phyloP scores from a whole-genome alignment of 2,329 filamentous ascomycete species.

The Aspergillus sojae region DNA sequence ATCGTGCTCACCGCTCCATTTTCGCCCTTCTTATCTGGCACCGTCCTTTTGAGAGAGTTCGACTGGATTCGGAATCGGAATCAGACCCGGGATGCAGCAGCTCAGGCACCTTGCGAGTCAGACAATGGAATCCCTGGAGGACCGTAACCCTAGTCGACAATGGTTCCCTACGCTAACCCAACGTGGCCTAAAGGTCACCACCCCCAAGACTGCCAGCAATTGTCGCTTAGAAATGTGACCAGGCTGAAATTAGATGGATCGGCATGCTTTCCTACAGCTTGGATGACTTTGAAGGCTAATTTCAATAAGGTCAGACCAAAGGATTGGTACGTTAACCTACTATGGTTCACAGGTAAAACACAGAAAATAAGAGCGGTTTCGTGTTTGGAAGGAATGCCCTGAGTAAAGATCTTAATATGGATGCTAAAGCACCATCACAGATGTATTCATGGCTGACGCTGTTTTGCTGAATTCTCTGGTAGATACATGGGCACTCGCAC shows the following conservation, averaged over 20 bases:
- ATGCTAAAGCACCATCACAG: no score
- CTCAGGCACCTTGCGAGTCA: background rate
- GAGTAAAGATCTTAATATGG: no score
- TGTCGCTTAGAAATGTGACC: background rate
- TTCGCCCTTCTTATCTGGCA: background rate
- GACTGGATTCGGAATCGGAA: background rate
- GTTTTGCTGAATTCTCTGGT: no score
- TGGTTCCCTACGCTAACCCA: background rate
- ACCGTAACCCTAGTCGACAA: no score
- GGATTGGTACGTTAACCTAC: no score
- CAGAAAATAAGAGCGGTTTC: no score
- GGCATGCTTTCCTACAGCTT: background rate
- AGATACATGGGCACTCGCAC: no score
- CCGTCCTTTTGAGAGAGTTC: background rate
- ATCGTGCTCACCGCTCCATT: background rate
- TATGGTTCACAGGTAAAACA: no score
- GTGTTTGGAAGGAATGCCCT: no score
- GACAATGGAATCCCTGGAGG: background rate
- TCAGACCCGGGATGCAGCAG: background rate
- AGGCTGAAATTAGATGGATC: background rate
- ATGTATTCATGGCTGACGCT: no score
- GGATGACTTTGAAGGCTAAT: background rate
- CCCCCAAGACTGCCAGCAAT: background rate
- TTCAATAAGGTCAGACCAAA: background rate
- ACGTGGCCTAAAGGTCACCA: background rate